phyloP scores from a whole-genome alignment of 148 eudicot genomes.

The Chenopodium suecicum region DNA sequence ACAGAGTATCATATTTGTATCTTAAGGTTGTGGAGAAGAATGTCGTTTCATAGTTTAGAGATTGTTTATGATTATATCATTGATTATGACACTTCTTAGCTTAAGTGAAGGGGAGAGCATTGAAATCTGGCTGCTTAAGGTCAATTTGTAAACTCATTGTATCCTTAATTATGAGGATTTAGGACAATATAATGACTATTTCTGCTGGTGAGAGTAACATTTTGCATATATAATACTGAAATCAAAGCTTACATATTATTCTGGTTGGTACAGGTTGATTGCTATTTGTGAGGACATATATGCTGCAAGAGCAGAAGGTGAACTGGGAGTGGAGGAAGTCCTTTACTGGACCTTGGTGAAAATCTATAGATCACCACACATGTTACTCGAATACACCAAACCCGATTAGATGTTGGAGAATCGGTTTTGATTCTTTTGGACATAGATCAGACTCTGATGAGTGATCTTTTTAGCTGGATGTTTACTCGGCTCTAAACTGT shows the following conservation, averaged over 20 bases:
- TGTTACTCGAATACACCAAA: constrained; percentile 94
- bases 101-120: neutral
- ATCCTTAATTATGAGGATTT: neutral
- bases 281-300: constrained; percentile 95
- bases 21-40: no score
- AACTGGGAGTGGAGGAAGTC: constrained; percentile 93
- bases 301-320: constrained; percentile 99
- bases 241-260: neutral
- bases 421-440: neutral
- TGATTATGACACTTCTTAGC: no score
- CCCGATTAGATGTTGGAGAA: constrained; percentile 45
- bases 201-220: neutral
- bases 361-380: constrained; percentile 92
- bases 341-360: constrained; percentile 93
- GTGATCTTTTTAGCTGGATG: neutral
- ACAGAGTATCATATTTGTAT: no score
- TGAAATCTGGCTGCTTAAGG: neutral
- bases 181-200: neutral
- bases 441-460: neutral
- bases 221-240: neutral
- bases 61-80: no score
- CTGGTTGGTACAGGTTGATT: constrained; percentile 63
- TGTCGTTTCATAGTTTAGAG: no score
- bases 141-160: neutral
- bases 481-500: neutral